These are phyloP conservation scores for Angomonas ambiguus DNA, from an alignment of 208 protist genomes.

Conservation along the genomic window DNA sequence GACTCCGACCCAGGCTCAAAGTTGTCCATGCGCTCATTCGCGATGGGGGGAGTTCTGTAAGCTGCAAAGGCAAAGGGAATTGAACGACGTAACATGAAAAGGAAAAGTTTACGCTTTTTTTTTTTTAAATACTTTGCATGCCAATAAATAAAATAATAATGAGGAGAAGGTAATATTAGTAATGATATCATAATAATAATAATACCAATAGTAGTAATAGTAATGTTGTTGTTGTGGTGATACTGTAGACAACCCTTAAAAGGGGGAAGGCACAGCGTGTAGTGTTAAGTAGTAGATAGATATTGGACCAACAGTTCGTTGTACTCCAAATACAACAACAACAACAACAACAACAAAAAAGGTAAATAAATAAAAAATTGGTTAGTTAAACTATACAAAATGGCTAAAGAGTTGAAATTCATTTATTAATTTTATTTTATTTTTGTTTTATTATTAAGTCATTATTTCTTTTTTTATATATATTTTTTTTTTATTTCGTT, in stretches of 20 bases:
- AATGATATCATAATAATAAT: too few relatives aligned
- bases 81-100: constrained; percentile 72
- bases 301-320: too few relatives aligned
- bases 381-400: background rate
- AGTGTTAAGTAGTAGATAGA: too few relatives aligned
- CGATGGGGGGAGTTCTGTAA: constrained; percentile 54
- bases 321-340: constrained; percentile 3
- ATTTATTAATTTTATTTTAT: background rate
- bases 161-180: background rate
- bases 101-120: background rate
- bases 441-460: background rate
- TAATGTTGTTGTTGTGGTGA: too few relatives aligned
- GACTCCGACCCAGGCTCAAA: constrained; percentile 77
- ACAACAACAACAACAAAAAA: constrained; percentile 4
- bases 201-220: too few relatives aligned
- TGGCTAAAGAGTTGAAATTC: background rate
- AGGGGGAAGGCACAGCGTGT: background rate
- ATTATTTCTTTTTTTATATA: background rate
- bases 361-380: constrained; percentile 3
- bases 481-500: background rate
- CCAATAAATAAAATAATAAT: background rate
- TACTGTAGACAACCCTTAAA: too few relatives aligned
- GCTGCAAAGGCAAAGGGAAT: constrained; percentile 50
- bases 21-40: constrained; percentile 86
- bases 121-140: background rate